Evolutionary conservation across 2,329 filamentous ascomycete genomes (phyloP), one percentile per base, ranked within the genome.

Genomic region (Colletotrichum sp.): DNA sequence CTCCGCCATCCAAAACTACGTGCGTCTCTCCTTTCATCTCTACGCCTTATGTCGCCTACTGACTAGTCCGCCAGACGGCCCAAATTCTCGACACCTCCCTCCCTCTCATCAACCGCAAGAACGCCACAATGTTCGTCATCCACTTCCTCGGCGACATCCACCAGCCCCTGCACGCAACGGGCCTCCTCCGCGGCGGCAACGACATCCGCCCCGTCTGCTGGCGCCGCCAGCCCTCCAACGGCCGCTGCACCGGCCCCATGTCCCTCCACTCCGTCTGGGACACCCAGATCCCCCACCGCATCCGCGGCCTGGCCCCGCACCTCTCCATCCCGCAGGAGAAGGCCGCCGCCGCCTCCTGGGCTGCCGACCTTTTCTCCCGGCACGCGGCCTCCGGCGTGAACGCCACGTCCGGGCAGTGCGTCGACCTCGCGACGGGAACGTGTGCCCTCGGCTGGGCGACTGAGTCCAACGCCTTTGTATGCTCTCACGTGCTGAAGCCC

Each of bases 61-160:
- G 8, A 76, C n/a, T 5, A 12, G 0, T 4, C 9, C 8, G n/a
- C 44, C 21, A 76, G 74, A 76, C 74, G 16, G 63, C 74, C 21
- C 74, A 76, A 63, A 76, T 76, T 21, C 74, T 76, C 32, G 74
- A 76, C 49, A 76, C 74, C 5, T 64, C 64, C 28, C 74, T 76
- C 34, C 70, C 74, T 69, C 89, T 82, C 74, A 77, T 81, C 76
- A 79, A 77, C 72, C 78, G 77, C 30, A 72, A 71, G 64, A 77
- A 71, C 70, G 77, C 77, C 21, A 75, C 75, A 39, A 78, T 77
- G 77, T 78, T 77, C 71, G 76, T 78, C 15, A 78, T 77, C 68
- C 77, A 78, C 75, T 78, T 78, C 77, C 69, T 77, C 34, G 72
- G 72, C 62, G 77, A 78, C 36, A 77, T 78, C 39, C 71, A 77